Evolutionary conservation across 257 asterid genomes (phyloP).

Genomic region (Fraxinus pennsylvanica): DNA sequence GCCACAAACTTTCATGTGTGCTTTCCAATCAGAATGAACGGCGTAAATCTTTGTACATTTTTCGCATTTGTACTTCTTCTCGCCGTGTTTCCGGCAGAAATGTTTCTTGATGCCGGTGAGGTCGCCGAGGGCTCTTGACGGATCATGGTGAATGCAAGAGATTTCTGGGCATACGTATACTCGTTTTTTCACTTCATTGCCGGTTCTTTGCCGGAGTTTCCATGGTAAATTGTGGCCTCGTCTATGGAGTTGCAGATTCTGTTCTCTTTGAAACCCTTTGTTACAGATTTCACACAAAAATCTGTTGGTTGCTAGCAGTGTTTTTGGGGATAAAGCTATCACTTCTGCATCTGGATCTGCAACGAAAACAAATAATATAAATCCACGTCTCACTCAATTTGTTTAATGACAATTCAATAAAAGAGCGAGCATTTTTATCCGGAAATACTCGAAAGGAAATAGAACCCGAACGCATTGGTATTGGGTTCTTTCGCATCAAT

Average conservation of each 20-base stretch:
- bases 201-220: slow-evolving; percentile 74
- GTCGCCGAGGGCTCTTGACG: slow-evolving; percentile 84
- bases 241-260: slow-evolving; percentile 83
- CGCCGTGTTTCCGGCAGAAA: slow-evolving; percentile 90
- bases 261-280: slow-evolving; percentile 94
- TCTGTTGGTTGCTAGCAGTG: slow-evolving; percentile 75
- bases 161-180: slow-evolving; percentile 86
- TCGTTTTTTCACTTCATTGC: slow-evolving; percentile 57
- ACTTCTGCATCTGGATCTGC: slow-evolving; percentile 95
- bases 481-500: neutral
- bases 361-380: neutral
- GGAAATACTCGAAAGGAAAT: neutral
- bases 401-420: neutral
- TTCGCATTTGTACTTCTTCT: slow-evolving; percentile 80
- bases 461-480: too few relatives aligned
- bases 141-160: slow-evolving; percentile 72
- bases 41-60: slow-evolving; percentile 85
- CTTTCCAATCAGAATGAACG: slow-evolving; percentile 88
- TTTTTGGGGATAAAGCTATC: slow-evolving; percentile 70
- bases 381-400: neutral
- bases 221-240: slow-evolving; percentile 96
- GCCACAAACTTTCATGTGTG: slow-evolving; percentile 92
- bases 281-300: slow-evolving; percentile 89
- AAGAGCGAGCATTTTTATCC: neutral
- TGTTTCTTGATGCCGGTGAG: slow-evolving; percentile 91